These are phyloP conservation scores for Ceratocystis alfenasii DNA, from an alignment of 2,329 filamentous ascomycete species.

Conservation along the genomic window DNA sequence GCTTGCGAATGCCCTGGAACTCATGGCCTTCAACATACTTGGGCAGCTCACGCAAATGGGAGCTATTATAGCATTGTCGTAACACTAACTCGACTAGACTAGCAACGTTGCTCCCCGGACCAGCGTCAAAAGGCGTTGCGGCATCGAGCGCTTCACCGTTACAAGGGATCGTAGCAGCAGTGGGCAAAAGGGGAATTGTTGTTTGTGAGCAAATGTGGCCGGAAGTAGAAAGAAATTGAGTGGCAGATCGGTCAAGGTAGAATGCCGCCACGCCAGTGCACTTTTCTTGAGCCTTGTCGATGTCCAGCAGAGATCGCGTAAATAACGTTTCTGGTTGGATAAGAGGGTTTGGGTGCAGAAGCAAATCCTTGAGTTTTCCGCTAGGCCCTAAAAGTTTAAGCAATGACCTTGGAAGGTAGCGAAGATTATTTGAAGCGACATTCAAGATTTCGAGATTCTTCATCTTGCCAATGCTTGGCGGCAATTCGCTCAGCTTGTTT, in stretches of 20 bases:
- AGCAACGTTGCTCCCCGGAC: conserved; percentile 29
- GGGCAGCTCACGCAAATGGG: conserved; percentile 34
- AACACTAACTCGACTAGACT: conserved; percentile 43
- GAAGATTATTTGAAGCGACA: conserved; percentile 51
- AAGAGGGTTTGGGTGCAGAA: conserved; percentile 52
- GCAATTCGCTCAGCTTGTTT: conserved; percentile 50
- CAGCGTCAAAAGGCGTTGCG: conserved; percentile 18
- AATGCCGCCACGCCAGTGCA: conserved; percentile 21
- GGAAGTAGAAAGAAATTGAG: conserved; percentile 19
- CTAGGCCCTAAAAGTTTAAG: conserved; percentile 41
- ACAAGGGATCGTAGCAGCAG: conserved; percentile 12
- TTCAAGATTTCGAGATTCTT: conserved; percentile 51
- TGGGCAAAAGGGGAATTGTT: conserved; percentile 8
- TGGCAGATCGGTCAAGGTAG: conserved; percentile 19
- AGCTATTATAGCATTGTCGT: conserved; percentile 35
- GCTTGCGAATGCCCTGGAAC: conserved; percentile 28
- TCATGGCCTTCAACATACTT: conserved; percentile 35
- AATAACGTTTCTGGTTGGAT: conserved; percentile 31
- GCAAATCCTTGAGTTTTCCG: conserved; percentile 40
- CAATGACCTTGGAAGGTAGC: conserved; percentile 50
- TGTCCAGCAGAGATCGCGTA: conserved; percentile 18
- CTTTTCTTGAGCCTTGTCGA: conserved; percentile 17
- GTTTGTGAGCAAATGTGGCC: conserved; percentile 11
- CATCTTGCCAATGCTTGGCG: conserved; percentile 47
- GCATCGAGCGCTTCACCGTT: conserved; percentile 17